phyloP scores from a whole-genome alignment of 2,329 filamentous ascomycete genomes.

The Ilyonectria mors-panacis region DNA sequence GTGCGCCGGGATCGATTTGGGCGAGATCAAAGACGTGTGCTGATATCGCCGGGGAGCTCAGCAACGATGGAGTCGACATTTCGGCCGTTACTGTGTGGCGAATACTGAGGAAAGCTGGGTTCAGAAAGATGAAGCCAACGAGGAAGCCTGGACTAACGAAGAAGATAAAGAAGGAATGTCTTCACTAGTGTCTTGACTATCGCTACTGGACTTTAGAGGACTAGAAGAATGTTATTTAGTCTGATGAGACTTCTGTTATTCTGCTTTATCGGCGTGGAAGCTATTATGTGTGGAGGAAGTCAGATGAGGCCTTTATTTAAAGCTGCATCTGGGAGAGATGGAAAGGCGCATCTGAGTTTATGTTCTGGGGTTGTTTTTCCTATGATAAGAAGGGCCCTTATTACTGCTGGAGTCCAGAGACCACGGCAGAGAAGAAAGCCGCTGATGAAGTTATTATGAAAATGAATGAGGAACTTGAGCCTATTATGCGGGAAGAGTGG shows the following conservation, averaged over 20 bases:
- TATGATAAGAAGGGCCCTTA: constrained; percentile 40
- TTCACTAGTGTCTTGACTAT: constrained; percentile 15
- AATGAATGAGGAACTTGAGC: too few relatives aligned
- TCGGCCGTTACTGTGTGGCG: neutral
- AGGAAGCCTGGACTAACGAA: constrained; percentile 22
- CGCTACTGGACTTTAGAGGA: constrained; percentile 26
- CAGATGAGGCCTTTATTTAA: constrained; percentile 21
- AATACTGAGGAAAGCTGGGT: constrained; percentile 17
- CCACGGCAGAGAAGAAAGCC: too few relatives aligned
- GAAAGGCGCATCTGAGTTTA: constrained; percentile 38
- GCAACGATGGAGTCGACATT: neutral
- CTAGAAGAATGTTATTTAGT: constrained; percentile 36
- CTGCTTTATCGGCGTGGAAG: constrained; percentile 16
- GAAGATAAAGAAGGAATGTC: neutral
- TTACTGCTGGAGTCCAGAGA: too few relatives aligned
- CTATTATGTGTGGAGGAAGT: constrained; percentile 30
- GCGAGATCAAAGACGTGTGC: constrained; percentile 23
- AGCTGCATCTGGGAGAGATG: constrained; percentile 36
- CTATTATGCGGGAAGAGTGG: too few relatives aligned
- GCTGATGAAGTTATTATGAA: too few relatives aligned
- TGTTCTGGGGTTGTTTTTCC: constrained; percentile 38
- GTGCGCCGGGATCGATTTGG: constrained; percentile 14
- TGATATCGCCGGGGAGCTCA: constrained; percentile 16
- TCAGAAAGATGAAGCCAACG: constrained; percentile 25
- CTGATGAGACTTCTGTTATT: constrained; percentile 34